phyloP scores from a whole-genome alignment of 1,284 basidiomycete species.

The Amylostereum chailletii region DNA sequence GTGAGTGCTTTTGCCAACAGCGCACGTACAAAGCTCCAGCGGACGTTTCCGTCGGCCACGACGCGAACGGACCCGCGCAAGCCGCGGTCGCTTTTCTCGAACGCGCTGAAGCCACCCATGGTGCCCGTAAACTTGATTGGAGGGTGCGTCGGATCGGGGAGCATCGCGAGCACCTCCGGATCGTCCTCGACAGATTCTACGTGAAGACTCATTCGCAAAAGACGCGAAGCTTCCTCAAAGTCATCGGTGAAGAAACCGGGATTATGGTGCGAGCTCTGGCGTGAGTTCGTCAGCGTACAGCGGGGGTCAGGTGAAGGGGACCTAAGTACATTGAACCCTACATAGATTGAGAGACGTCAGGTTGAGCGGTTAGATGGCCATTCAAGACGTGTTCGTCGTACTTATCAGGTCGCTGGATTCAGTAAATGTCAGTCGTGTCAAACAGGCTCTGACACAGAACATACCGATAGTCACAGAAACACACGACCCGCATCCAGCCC shows the following conservation, averaged over 20 bases:
- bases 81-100: slow-evolving; percentile 26
- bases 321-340: slow-evolving; percentile 51
- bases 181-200: slow-evolving; percentile 27
- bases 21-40: slow-evolving; percentile 56
- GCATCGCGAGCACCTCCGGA: slow-evolving; percentile 6
- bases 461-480: slow-evolving; percentile 69
- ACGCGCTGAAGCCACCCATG: slow-evolving; percentile 12
- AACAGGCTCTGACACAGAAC: slow-evolving; percentile 9
- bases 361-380: slow-evolving; percentile 1
- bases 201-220: slow-evolving; percentile 48
- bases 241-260: slow-evolving; percentile 46
- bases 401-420: slow-evolving; percentile 21
- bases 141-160: slow-evolving; percentile 12
- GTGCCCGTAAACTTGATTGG: slow-evolving; percentile 42
- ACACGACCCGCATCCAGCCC: slow-evolving; percentile 60
- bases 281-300: too few relatives aligned
- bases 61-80: slow-evolving; percentile 51
- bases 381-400: slow-evolving; percentile 26
- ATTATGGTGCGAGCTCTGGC: slow-evolving; percentile 25
- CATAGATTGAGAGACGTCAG: slow-evolving; percentile 5
- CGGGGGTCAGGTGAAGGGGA: too few relatives aligned
- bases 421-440: too few relatives aligned
- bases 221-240: slow-evolving; percentile 54
- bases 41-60: slow-evolving; percentile 41
- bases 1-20: not conserved